Evolutionary conservation across 2,329 filamentous ascomycete genomes (phyloP), one percentile per base, ranked within the genome.

Genomic region (Fonsecaea monophora): DNA sequence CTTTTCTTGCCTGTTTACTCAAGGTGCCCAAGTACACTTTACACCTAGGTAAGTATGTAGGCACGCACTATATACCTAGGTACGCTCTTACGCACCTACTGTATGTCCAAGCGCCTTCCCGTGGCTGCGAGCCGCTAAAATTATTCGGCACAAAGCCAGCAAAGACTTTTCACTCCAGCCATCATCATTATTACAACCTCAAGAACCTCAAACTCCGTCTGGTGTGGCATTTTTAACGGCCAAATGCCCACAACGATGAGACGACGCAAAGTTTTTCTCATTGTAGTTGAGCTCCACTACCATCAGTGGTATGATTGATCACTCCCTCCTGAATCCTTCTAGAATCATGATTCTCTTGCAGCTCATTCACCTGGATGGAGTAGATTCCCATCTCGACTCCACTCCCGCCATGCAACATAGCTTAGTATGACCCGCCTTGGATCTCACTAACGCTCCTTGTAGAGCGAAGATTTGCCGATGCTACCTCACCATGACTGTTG

Each of bases 361-460:
- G 35, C 53, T 37, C 45, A 50, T 50, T 50, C 21, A 25, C 45
- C 9, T 25, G 45, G 13, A 50, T 50, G 10, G 45, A 50, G 45
- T 18, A 50, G 12, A 50, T 30, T 5, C 21, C 18, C 45, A 50
- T 50, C 45, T 25, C 5, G 45, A 50, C 45, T 50, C 45, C 45
- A 50, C 45, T 30, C 45, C 45, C 15, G 13, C 45, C 45, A 50
- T 21, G 45, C 15, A 30, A 50, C 18, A 50, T 12, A 25, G 45
- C 9, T 50, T 25, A 25, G 18, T 21, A 50, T 5, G 45, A 13
- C 45, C 45, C 35, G 53, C 32, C 35, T 34, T 35, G 53, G 53
- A 55, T 55, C 53, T 55, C 53, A 55, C 53, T 55, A 55, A 55
- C 53, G 32, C 53, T 21, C 53, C 45, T 21, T 25, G 45, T 30